Conservation (phyloP, 768 basidiomycete species). For the Termitomyces sp. region DNA sequence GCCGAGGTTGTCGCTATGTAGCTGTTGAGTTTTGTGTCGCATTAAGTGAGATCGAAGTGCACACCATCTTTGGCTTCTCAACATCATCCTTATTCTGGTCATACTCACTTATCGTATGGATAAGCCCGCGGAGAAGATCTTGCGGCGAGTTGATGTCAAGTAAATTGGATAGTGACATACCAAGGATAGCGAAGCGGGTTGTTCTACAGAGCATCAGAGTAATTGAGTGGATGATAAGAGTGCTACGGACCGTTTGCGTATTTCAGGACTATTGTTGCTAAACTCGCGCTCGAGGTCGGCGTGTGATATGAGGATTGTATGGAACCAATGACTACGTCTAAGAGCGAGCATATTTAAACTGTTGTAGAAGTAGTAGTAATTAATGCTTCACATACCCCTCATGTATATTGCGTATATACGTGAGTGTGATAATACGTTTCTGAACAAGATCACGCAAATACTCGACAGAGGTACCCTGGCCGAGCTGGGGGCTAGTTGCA, state of each 20-base stretch:
- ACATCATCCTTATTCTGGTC: constrained; percentile 73
- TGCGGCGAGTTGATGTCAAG: constrained; percentile 77
- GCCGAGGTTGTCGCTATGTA: constrained; percentile 30
- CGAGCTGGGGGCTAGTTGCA: constrained; percentile 38
- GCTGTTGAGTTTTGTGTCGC: background rate
- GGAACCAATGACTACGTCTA: constrained; percentile 83
- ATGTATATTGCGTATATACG: constrained; percentile 79
- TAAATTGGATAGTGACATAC: constrained; percentile 78
- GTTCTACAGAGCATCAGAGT: constrained; percentile 41
- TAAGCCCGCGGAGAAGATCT: constrained; percentile 72
- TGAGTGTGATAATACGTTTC: constrained; percentile 81
- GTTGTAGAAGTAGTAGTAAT: background rate
- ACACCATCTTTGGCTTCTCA: constrained; percentile 71
- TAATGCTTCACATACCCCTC: constrained; percentile 58
- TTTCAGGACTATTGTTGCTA: constrained; percentile 65
- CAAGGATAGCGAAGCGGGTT: constrained; percentile 76
- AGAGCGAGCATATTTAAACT: background rate
- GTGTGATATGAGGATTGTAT: constrained; percentile 76
- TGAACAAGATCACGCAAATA: constrained; percentile 74
- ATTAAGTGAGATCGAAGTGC: constrained; percentile 9
- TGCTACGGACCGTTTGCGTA: constrained; percentile 66
- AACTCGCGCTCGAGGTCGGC: constrained; percentile 72
- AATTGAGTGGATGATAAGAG: background rate
- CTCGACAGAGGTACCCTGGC: constrained; percentile 70
- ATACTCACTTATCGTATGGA: constrained; percentile 68